A percentile compares a stretch with the other conserved stretches of the same genome.
phyloP scores from a whole-genome alignment of 2,329 filamentous ascomycete genomes.

The Nigrospora sphaerica region DNA sequence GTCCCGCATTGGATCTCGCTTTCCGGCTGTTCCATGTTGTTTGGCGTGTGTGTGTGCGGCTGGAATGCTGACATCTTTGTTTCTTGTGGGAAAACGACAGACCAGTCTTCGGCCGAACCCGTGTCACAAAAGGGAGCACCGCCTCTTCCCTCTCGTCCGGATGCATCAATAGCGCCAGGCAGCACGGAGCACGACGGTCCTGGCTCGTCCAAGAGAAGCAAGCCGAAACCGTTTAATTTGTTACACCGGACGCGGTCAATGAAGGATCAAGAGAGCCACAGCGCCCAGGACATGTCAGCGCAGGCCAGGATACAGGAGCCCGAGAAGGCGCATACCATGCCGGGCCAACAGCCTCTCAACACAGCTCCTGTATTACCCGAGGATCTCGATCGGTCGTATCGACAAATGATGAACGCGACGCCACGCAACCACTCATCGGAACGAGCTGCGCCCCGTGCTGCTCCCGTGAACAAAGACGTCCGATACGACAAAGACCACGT shows the following conservation, averaged over 20 bases:
- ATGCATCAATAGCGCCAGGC: constrained; percentile 41
- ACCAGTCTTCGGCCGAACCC: constrained; percentile 23
- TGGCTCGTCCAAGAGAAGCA: constrained; percentile 36
- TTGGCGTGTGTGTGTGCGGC: constrained; percentile 5
- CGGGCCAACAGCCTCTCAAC: constrained; percentile 39
- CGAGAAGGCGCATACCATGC: constrained; percentile 25
- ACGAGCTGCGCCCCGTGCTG: constrained; percentile 42
- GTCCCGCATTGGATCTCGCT: background rate
- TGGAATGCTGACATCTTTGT: constrained; percentile 15
- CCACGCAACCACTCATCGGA: constrained; percentile 69
- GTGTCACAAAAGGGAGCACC: constrained; percentile 30
- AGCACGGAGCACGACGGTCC: constrained; percentile 37
- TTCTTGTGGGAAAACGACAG: constrained; percentile 5
- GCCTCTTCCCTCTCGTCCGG: constrained; percentile 40
- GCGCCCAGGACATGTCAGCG: constrained; percentile 25
- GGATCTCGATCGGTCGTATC: constrained; percentile 56
- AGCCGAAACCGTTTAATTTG: constrained; percentile 48
- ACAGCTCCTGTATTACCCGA: constrained; percentile 52
- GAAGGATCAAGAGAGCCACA: constrained; percentile 33
- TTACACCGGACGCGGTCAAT: constrained; percentile 45
- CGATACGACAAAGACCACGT: constrained; percentile 36
- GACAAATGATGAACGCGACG: constrained; percentile 59
- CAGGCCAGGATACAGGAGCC: constrained; percentile 25
- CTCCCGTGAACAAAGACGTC: constrained; percentile 31
- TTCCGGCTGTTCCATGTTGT: background rate